phyloP scores from a whole-genome alignment of 1,284 basidiomycete genomes.

The Mycosarcoma mackinlayi region DNA sequence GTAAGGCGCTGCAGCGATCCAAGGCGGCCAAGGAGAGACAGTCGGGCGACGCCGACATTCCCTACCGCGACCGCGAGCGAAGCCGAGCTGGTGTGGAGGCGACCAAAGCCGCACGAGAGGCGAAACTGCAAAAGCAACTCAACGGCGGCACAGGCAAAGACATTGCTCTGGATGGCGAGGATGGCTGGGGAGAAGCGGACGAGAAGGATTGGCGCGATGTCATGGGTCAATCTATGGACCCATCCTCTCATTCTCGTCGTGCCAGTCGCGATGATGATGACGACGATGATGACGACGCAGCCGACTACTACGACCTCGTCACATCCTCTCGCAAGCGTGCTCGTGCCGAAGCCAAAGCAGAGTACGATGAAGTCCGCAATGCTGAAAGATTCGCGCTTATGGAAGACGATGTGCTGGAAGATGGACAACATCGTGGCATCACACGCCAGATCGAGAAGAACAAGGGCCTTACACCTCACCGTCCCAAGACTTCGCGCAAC shows the following conservation, averaged over 20 bases:
- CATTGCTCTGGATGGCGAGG: slow-evolving; percentile 32
- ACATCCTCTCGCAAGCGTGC: slow-evolving; percentile 45
- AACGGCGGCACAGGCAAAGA: slow-evolving; percentile 33
- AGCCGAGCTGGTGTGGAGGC: slow-evolving; percentile 60
- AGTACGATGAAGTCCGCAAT: slow-evolving; percentile 60
- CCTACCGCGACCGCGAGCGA: slow-evolving; percentile 64
- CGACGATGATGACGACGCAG: slow-evolving; percentile 50
- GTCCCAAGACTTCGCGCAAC: slow-evolving; percentile 65
- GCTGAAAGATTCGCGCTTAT: slow-evolving; percentile 54
- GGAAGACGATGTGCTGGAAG: slow-evolving; percentile 55
- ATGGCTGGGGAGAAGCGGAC: slow-evolving; percentile 64
- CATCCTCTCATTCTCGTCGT: slow-evolving; percentile 11
- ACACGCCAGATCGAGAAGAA: slow-evolving; percentile 67
- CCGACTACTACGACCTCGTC: slow-evolving; percentile 66
- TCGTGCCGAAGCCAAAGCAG: slow-evolving; percentile 58
- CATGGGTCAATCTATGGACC: slow-evolving; percentile 48
- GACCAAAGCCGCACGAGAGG: slow-evolving; percentile 56
- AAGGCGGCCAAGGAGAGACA: slow-evolving; percentile 53
- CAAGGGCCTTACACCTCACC: slow-evolving; percentile 62
- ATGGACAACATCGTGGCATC: slow-evolving; percentile 64
- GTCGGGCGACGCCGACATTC: slow-evolving; percentile 66
- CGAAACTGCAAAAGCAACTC: slow-evolving; percentile 41
- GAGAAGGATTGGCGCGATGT: slow-evolving; percentile 62
- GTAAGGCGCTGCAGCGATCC: slow-evolving; percentile 36
- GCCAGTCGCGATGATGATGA: slow-evolving; percentile 16